Conservation (phyloP, 106 monocot species). For the Apostasia ramifera region DNA sequence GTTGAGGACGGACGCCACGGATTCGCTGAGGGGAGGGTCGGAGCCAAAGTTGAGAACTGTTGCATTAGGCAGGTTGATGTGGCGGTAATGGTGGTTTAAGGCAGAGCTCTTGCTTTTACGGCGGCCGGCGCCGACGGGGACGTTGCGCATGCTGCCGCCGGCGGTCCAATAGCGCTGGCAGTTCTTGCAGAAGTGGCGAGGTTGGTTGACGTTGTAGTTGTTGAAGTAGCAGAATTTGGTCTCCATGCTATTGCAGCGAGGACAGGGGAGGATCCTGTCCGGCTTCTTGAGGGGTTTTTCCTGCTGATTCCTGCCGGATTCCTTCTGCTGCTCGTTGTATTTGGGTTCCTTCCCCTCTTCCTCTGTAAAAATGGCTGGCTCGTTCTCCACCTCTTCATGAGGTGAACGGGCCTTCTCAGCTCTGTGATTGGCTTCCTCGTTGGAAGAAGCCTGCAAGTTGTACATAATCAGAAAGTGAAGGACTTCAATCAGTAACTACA, state of each 20-base stretch:
- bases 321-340: not conserved
- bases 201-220: slow-evolving; percentile 48
- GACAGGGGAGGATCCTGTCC: slow-evolving; percentile 35
- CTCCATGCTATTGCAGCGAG: slow-evolving; percentile 33
- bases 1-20: slow-evolving; percentile 13
- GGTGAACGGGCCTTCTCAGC: not conserved
- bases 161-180: slow-evolving; percentile 55
- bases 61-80: not conserved
- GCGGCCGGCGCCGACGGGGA: slow-evolving; percentile 40
- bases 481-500: no score
- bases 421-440: not conserved
- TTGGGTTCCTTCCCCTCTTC: not conserved
- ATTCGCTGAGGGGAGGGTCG: slow-evolving; percentile 8
- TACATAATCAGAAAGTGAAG: no score
- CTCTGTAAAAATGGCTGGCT: no score
- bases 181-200: slow-evolving; percentile 42
- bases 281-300: slow-evolving; percentile 16
- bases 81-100: slow-evolving; percentile 1
- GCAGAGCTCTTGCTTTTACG: slow-evolving; percentile 33
- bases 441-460: not conserved
- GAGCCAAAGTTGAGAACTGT: slow-evolving; percentile 21
- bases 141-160: slow-evolving; percentile 38
- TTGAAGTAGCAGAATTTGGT: slow-evolving; percentile 60
- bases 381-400: not conserved
- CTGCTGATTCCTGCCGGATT: not conserved